A percentile compares a stretch with the other conserved stretches of the same genome.
These are phyloP conservation scores for Pyricularia grisea DNA, from an alignment of 2,329 filamentous ascomycete genomes.

Conservation along the genomic window DNA sequence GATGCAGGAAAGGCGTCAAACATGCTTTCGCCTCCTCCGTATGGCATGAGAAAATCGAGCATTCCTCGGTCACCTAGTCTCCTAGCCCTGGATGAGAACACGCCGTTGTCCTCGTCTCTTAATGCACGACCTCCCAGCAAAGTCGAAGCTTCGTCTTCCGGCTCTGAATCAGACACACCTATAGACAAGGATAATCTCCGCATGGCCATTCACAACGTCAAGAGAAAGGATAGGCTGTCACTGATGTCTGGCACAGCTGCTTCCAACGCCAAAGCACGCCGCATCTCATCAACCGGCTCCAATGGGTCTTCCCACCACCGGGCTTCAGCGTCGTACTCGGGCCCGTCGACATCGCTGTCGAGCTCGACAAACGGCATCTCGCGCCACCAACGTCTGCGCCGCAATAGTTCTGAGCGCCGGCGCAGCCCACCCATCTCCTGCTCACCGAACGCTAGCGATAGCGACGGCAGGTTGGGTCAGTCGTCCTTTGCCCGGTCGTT, in stretches of 20 bases:
- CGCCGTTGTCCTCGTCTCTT: conserved; percentile 23
- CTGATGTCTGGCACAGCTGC: conserved; percentile 26
- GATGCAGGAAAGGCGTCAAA: conserved; percentile 39
- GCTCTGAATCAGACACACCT: conserved; percentile 30
- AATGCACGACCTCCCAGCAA: neutral
- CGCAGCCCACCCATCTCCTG: conserved; percentile 44
- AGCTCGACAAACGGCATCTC: conserved; percentile 48
- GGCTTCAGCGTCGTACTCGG: conserved; percentile 25
- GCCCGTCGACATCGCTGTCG: conserved; percentile 24
- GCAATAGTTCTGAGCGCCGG: conserved; percentile 39
- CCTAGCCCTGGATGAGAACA: conserved; percentile 40
- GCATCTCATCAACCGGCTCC: conserved; percentile 26
- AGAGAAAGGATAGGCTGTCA: conserved; percentile 33
- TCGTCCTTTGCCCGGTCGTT: conserved; percentile 18
- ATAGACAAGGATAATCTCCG: conserved; percentile 47
- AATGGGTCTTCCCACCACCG: conserved; percentile 14
- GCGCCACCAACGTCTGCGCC: conserved; percentile 28
- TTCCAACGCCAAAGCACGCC: conserved; percentile 23
- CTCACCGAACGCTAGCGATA: conserved; percentile 27
- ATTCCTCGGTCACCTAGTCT: conserved; percentile 24
- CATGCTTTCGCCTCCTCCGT: conserved; percentile 32
- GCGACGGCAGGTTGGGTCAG: conserved; percentile 15
- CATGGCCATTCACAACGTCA: conserved; percentile 42
- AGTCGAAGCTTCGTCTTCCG: conserved; percentile 17
- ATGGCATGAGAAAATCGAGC: conserved; percentile 6